Percentiles rank a stretch among this genome's conserved stretches.
phyloP scores from a whole-genome alignment of 2,329 filamentous ascomycete species.

The Aspergillus alliaceus region DNA sequence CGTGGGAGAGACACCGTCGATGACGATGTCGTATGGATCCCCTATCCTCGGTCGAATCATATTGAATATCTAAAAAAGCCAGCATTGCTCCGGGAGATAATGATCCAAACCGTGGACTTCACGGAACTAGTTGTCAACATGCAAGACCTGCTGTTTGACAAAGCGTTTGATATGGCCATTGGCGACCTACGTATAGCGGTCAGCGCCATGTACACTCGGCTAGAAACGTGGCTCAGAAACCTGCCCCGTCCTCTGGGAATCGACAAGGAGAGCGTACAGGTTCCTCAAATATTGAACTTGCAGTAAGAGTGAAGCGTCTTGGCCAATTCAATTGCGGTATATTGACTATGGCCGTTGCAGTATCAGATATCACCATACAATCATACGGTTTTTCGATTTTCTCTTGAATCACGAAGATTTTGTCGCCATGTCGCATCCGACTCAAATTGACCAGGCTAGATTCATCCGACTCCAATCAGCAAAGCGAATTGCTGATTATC shows the following conservation, averaged over 20 bases:
- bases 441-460: conserved; percentile 13
- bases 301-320: conserved; percentile 23
- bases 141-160: conserved; percentile 27
- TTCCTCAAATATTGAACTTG: conserved; percentile 29
- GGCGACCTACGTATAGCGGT: conserved; percentile 20
- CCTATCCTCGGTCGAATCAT: conserved; percentile 34
- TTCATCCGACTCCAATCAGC: conserved; percentile 20
- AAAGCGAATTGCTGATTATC: conserved; percentile 26
- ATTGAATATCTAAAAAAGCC: conserved; percentile 24
- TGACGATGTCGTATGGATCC: conserved; percentile 28
- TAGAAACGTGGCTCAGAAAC: conserved; percentile 23
- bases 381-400: conserved; percentile 26
- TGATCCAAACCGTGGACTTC: conserved; percentile 22
- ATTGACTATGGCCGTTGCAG: conserved; percentile 15
- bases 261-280: conserved; percentile 9
- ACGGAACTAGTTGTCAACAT: conserved; percentile 23
- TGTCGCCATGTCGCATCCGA: conserved; percentile 7
- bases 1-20: conserved; percentile 11
- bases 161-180: conserved; percentile 11
- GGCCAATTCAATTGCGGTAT: neutral
- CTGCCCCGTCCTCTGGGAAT: conserved; percentile 19
- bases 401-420: conserved; percentile 20
- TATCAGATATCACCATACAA: conserved; percentile 28
- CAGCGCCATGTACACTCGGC: conserved; percentile 16
- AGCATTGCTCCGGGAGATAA: conserved; percentile 27